Base-by-base conservation (phyloP, 2,329 filamentous ascomycete genomes). In the Ambrosiella cleistominuta region DNA sequence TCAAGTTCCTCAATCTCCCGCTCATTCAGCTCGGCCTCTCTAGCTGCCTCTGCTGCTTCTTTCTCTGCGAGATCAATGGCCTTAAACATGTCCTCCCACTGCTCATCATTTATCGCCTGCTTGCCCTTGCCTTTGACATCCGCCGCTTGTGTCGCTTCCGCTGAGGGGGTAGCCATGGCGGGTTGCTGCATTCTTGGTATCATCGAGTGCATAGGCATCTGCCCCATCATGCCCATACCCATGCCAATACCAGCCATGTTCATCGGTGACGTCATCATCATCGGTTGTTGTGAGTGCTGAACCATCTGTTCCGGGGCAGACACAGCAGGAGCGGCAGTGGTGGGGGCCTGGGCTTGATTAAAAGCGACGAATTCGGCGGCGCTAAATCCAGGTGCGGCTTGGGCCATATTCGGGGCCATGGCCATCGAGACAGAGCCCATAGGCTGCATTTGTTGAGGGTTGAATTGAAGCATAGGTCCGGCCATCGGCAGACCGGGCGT, bases 1-100 rank as follows among this genome's bases (percentile, higher is more conserved):
- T 96, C 91, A 75, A 95, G 80, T 70, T 89, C 80, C 71, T 95
- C 83, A 65, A 97, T 78, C 74, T 97, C 90, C 61, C 80, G 79
- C 73, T 60, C 59, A 11, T 54, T 44, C 36, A 47, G 54, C 94
- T 89, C 55, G 15, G 58, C 58, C 40, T 54, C 44, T 37, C 36
- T 27, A 36, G 83, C 81, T 45, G 82, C 4, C 27, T 27, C 83
- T 42, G 70, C 69, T 57, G 73, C 74, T 64, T 75, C 74, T 57
- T 72, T 70, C 54, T 76, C 73, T 62, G 76, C 70, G 64, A 78
- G 71, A 17, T 83, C 78, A 68, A 96, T 83, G 70, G 93, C 82
- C 59, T 88, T 86, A 69, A 98, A 98, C 69, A 97, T 89, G 65
- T 89, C 88, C 71, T 97, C 91, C 93, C 93, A 97, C 67, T 95